Percentiles rank a stretch among this genome's conserved stretches.
Evolutionary conservation across 2,329 filamentous ascomycete genomes (phyloP).

Genomic region (Chalaropsis ovoidea): DNA sequence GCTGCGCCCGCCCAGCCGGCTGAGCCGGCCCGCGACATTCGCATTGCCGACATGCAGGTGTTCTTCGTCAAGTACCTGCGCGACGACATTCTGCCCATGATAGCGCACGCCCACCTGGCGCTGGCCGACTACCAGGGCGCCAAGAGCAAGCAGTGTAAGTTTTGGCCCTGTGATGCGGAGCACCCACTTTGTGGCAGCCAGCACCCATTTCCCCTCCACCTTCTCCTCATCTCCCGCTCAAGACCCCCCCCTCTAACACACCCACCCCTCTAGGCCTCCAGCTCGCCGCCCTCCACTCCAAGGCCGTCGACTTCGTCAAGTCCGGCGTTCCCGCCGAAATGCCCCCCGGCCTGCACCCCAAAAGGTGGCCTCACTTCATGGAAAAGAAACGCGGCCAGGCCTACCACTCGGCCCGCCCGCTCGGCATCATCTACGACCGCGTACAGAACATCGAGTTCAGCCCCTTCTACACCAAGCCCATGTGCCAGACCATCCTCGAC

Average conservation of each 20-base stretch:
- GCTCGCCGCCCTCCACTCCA: slow-evolving; percentile 73
- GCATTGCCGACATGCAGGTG: slow-evolving; percentile 59
- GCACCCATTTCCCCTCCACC: too few species aligned
- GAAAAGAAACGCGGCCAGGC: slow-evolving; percentile 48
- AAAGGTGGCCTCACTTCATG: slow-evolving; percentile 77
- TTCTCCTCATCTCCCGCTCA: too few species aligned
- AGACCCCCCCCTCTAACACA: background rate
- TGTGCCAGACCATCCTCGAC: slow-evolving; percentile 64
- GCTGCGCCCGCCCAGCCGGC: slow-evolving; percentile 35
- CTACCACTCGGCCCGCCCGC: slow-evolving; percentile 59
- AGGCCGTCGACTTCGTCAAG: slow-evolving; percentile 90
- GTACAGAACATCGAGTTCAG: slow-evolving; percentile 58
- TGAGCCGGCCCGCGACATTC: slow-evolving; percentile 47
- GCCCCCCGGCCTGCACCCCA: slow-evolving; percentile 48
- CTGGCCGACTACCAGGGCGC: slow-evolving; percentile 62
- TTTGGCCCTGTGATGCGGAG: too few species aligned
- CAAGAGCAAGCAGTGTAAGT: slow-evolving; percentile 55
- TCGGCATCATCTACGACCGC: slow-evolving; percentile 75
- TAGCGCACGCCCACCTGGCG: slow-evolving; percentile 74
- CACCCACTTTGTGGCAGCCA: too few species aligned
- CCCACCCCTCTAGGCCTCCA: slow-evolving; percentile 43
- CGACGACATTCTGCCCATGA: slow-evolving; percentile 68
- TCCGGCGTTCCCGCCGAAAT: slow-evolving; percentile 70
- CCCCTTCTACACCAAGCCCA: slow-evolving; percentile 60
- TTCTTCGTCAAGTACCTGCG: slow-evolving; percentile 94